Evolutionary conservation across 176 grass and related monocot genomes (phyloP).

Genomic region (Oryza glaberrima): DNA sequence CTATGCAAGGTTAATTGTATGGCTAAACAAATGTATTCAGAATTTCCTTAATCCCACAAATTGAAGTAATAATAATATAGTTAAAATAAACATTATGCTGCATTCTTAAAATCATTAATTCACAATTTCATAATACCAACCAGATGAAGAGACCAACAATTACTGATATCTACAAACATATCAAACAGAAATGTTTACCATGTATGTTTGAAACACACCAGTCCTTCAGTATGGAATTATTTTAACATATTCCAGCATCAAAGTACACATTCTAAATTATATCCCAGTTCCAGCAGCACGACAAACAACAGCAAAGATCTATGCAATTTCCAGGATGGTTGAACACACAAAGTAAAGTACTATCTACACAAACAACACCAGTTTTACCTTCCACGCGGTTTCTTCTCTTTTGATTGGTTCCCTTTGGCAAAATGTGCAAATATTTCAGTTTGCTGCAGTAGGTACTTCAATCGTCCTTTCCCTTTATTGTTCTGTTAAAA

Average conservation of each 20-base stretch:
- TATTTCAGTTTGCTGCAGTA: conserved; percentile 93
- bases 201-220: background rate
- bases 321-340: conserved; percentile 3
- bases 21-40: background rate
- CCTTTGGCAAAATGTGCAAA: conserved; percentile 95
- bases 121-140: background rate
- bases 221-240: background rate
- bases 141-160: background rate
- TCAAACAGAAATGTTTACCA: background rate
- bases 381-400: conserved; percentile 71
- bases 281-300: background rate
- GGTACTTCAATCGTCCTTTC: conserved; percentile 83
- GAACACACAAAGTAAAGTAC: background rate
- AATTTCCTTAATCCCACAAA: background rate
- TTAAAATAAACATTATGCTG: background rate
- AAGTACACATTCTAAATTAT: background rate
- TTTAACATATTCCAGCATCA: background rate
- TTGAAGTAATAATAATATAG: conserved; percentile 31
- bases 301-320: conserved; percentile 6
- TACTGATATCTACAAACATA: background rate
- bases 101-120: background rate
- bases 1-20: background rate
- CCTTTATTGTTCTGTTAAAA: conserved; percentile 82
- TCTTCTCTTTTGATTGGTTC: conserved; percentile 71
- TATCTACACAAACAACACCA: conserved; percentile 3